Percentiles rank a stretch among this genome's conserved stretches.
phyloP scores from a whole-genome alignment of 768 basidiomycete species.

The Termitomyces sp. region DNA sequence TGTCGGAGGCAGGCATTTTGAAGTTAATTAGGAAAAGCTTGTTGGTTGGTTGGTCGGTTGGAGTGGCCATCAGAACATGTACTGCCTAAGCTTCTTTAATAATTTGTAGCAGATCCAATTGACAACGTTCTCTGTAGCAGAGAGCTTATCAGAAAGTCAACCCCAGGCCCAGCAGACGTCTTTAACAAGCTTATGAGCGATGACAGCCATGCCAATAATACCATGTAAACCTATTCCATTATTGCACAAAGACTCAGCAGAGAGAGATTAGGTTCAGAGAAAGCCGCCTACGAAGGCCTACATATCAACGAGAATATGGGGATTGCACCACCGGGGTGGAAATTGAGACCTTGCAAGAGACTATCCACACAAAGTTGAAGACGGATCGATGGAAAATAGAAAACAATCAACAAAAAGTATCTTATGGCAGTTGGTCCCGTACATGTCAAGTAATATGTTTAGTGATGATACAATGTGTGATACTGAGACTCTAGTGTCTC shows the following conservation, averaged over 20 bases:
- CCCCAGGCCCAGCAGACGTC: not conserved
- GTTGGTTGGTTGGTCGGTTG: too few species aligned
- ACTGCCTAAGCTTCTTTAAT: too few species aligned
- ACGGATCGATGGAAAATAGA: too few species aligned
- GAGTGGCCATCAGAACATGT: too few species aligned
- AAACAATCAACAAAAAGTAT: too few species aligned
- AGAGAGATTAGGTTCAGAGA: not conserved
- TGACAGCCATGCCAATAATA: not conserved
- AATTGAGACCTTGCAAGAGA: not conserved
- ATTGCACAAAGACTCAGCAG: not conserved
- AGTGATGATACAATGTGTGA: not conserved
- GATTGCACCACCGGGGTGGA: not conserved
- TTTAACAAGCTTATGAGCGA: not conserved
- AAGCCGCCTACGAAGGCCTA: not conserved
- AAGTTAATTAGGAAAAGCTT: too few species aligned
- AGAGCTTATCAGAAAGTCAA: not conserved
- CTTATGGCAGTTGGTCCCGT: not conserved
- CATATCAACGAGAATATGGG: not conserved
- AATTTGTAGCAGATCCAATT: not conserved
- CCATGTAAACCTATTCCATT: not conserved
- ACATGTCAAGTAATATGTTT: not conserved
- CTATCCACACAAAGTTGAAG: too few species aligned
- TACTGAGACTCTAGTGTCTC: not conserved
- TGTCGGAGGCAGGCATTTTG: too few species aligned
- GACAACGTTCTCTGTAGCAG: not conserved